These are phyloP conservation scores for Pichia sp. DNA, from an alignment of 1,139 yeast genomes.

Conservation along the genomic window DNA sequence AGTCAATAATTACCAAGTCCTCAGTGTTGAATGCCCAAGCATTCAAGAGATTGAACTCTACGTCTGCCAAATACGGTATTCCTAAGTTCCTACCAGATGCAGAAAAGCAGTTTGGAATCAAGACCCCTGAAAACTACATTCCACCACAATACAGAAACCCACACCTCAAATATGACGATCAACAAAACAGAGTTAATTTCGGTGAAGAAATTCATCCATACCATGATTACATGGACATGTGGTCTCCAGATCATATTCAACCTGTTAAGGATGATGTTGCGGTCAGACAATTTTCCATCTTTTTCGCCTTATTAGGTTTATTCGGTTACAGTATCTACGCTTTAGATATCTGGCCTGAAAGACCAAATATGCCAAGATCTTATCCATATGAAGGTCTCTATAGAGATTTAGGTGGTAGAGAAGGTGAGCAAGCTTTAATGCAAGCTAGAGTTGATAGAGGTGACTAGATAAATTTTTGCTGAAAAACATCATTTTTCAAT, in stretches of 20 bases:
- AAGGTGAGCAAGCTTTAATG: conserved; percentile 35
- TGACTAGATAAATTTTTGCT: neutral
- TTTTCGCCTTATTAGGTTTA: conserved; percentile 47
- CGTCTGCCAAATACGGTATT: conserved; percentile 15
- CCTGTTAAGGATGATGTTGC: conserved; percentile 57
- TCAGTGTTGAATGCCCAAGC: conserved; percentile 1
- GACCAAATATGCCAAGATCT: conserved; percentile 70
- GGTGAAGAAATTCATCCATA: conserved; percentile 65
- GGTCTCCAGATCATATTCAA: conserved; percentile 79
- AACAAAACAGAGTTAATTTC: conserved; percentile 71
- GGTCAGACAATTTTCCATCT: conserved; percentile 38
- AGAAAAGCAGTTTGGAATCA: conserved; percentile 30
- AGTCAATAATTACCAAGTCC: conserved; percentile 5
- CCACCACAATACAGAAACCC: conserved; percentile 54
- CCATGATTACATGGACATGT: conserved; percentile 70
- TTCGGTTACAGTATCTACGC: conserved; percentile 41
- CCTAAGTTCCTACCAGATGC: conserved; percentile 25
- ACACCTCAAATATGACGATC: conserved; percentile 68
- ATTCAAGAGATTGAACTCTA: conserved; percentile 11
- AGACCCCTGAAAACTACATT: conserved; percentile 44
- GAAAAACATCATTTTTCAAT: too few species aligned
- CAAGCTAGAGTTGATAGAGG: conserved; percentile 31
- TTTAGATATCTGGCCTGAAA: conserved; percentile 57
- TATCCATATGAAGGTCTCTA: conserved; percentile 74
- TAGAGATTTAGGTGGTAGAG: conserved; percentile 59